Evolutionary conservation across 805 yeast species (phyloP).

Genomic region (Pichia paraexigua): DNA sequence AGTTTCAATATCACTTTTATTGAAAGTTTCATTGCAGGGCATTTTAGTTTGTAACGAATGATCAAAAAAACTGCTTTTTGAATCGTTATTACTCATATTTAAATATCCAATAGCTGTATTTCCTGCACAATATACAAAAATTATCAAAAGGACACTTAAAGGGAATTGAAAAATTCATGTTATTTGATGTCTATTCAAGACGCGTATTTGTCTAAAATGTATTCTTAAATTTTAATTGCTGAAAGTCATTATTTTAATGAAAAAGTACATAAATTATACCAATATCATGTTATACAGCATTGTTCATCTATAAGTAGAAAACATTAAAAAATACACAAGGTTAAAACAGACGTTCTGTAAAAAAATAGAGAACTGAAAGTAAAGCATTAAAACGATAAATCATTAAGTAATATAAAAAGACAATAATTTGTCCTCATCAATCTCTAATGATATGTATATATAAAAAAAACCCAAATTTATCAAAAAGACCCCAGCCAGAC

Average conservation of each 20-base stretch:
- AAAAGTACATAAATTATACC: background rate
- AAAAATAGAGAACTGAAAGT: conserved; percentile 6
- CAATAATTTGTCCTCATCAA: background rate
- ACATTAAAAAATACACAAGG: conserved; percentile 1
- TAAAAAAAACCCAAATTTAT: conserved; percentile 2
- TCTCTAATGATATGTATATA: background rate
- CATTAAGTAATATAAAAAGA: conserved; percentile 1
- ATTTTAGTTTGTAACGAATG: conserved; percentile 6
- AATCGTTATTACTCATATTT: background rate
- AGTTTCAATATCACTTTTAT: background rate
- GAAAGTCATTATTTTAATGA: background rate
- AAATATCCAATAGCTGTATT: no score
- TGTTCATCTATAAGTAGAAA: background rate
- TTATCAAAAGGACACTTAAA: background rate
- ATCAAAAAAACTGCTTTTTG: conserved; percentile 7
- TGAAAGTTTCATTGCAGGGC: background rate
- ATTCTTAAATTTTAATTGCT: no score
- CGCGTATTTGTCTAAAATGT: background rate
- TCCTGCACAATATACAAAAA: background rate
- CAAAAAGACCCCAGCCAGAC: conserved; percentile 4
- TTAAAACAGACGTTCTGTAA: background rate
- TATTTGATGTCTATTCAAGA: no score
- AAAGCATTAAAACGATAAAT: conserved; percentile 10
- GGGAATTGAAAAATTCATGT: no score
- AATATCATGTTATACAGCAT: background rate